phyloP scores from a whole-genome alignment of 768 basidiomycete genomes.

The Cantharellus anzutake region DNA sequence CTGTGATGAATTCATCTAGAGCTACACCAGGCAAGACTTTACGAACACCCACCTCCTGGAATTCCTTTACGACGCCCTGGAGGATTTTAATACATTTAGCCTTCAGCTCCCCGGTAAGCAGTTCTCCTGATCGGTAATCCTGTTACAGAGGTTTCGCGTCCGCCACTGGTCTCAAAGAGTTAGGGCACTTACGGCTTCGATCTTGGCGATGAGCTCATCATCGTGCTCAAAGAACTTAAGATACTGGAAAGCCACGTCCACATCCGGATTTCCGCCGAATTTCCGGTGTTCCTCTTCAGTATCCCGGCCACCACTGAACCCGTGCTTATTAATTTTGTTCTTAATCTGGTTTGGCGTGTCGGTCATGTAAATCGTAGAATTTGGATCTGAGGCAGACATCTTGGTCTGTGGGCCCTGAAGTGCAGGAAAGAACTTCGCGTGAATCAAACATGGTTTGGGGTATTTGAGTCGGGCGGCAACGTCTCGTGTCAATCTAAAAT shows the following conservation, averaged over 20 bases:
- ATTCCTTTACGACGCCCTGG: constrained; percentile 64
- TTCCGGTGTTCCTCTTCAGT: constrained; percentile 88
- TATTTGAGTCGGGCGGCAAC: constrained; percentile 88
- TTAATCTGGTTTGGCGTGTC: constrained; percentile 88
- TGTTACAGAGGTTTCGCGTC: constrained; percentile 15
- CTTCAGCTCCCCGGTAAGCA: constrained; percentile 87
- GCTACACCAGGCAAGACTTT: not conserved
- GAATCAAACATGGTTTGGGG: constrained; percentile 81
- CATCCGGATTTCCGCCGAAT: constrained; percentile 80
- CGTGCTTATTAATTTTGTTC: constrained; percentile 91
- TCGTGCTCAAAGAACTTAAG: constrained; percentile 89
- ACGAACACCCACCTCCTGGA: constrained; percentile 47
- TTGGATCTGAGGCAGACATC: constrained; percentile 93
- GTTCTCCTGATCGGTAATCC: constrained; percentile 79
- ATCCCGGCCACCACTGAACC: constrained; percentile 88
- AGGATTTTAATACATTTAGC: constrained; percentile 65
- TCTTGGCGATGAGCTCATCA: constrained; percentile 61
- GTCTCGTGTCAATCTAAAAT: constrained; percentile 96
- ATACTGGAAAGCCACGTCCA: constrained; percentile 93
- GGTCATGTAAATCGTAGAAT: constrained; percentile 90
- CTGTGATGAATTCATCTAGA: constrained; percentile 21
- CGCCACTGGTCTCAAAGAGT: not conserved
- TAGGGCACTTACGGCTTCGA: constrained; percentile 44
- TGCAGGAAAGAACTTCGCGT: constrained; percentile 96
- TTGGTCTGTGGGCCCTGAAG: constrained; percentile 96